Conservation (phyloP, 2,329 filamentous ascomycete species). For the Cercospora brassicicola region DNA sequence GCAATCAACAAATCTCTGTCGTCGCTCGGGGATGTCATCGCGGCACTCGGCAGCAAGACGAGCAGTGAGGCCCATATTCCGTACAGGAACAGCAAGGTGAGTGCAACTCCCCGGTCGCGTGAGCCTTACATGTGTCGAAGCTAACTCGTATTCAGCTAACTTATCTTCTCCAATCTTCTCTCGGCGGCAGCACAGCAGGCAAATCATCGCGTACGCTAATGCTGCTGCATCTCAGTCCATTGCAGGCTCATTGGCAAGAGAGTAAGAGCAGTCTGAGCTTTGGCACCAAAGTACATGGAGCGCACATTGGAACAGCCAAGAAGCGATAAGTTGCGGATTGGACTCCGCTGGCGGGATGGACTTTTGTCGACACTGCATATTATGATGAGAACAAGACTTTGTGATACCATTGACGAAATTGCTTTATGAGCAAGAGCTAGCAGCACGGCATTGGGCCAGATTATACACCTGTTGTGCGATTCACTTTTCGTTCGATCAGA, state of each 20-base stretch:
- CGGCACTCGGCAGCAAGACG: conserved; percentile 80
- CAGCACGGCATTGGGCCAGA: neutral
- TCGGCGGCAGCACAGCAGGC: conserved; percentile 72
- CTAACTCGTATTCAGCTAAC: conserved; percentile 63
- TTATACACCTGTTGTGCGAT: neutral
- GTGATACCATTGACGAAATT: conserved; percentile 4
- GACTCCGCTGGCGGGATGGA: neutral
- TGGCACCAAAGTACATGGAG: conserved; percentile 88
- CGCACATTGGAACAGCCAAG: conserved; percentile 87
- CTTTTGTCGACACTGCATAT: neutral
- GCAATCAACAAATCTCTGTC: conserved; percentile 95
- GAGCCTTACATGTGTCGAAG: neutral
- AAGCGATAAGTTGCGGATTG: conserved; percentile 27
- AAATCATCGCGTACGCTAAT: conserved; percentile 83
- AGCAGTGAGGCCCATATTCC: conserved; percentile 70
- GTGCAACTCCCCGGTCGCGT: conserved; percentile 24
- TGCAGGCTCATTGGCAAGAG: conserved; percentile 87
- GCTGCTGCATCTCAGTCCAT: conserved; percentile 96
- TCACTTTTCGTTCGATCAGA: neutral
- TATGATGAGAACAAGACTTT: conserved; percentile 13
- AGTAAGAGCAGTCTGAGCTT: conserved; percentile 94
- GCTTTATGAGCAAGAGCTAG: neutral
- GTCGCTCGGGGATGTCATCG: conserved; percentile 91
- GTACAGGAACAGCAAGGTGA: conserved; percentile 89
- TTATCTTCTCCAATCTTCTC: conserved; percentile 88